Percentiles rank a stretch among this genome's conserved stretches.
phyloP scores from a whole-genome alignment of 352 stramenopile species.

The Phytophthora sp. region DNA sequence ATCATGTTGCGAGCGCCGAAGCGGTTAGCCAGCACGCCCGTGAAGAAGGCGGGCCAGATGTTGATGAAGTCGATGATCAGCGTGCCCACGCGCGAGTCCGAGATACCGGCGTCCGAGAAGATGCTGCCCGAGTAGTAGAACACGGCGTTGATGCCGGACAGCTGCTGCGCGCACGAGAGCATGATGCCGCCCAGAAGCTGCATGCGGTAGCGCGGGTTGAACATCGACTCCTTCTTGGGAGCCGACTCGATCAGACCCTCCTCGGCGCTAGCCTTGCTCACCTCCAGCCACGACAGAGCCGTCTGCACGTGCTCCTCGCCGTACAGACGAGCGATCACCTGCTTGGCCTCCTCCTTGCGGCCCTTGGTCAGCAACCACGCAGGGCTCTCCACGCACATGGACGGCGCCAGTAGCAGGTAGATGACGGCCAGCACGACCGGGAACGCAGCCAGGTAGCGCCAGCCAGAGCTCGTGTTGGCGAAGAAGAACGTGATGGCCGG shows the following conservation, averaged over 20 bases:
- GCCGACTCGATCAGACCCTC: not conserved
- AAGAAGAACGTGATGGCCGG: too few relatives aligned
- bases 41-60: too few relatives aligned
- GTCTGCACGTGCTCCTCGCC: constrained; percentile 22
- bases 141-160: too few relatives aligned
- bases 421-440: constrained; percentile 7
- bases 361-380: constrained; percentile 28
- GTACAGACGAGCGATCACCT: constrained; percentile 24
- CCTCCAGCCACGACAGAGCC: too few relatives aligned
- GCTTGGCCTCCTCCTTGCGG: constrained; percentile 13
- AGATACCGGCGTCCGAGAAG: too few relatives aligned
- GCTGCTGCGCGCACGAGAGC: too few relatives aligned
- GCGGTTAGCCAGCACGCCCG: too few relatives aligned
- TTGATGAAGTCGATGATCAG: too few relatives aligned
- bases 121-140: too few relatives aligned
- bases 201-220: constrained; percentile 17
- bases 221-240: constrained; percentile 1
- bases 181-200: too few relatives aligned
- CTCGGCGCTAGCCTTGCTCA: not conserved
- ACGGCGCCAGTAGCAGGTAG: constrained; percentile 7
- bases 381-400: constrained; percentile 11
- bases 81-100: too few relatives aligned
- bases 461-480: constrained; percentile 11
- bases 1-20: too few relatives aligned
- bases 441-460: constrained; percentile 12